Conservation (phyloP, 1,284 basidiomycete species). For the Trichosporon sp. region DNA sequence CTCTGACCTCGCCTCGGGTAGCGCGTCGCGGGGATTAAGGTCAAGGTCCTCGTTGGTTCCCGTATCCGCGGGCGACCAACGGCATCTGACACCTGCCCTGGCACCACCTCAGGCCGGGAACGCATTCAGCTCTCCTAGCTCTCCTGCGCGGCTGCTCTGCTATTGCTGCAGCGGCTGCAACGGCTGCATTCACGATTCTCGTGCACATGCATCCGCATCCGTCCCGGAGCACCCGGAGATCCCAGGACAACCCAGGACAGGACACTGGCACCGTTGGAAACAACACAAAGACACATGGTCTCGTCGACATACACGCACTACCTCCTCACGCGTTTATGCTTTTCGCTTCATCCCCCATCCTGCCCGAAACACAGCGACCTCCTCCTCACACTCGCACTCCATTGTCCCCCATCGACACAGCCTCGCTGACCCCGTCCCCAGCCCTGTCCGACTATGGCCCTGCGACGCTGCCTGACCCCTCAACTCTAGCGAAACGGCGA, state of each 20-base stretch:
- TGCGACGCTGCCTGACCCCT: neutral
- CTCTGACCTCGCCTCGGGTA: too few relatives aligned
- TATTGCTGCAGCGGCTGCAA: neutral
- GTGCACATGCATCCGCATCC: neutral
- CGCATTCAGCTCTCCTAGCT: neutral
- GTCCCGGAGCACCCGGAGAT: neutral
- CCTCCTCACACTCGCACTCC: neutral
- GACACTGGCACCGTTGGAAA: neutral
- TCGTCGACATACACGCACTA: neutral
- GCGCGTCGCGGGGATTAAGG: neutral
- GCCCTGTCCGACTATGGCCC: slow-evolving; percentile 30
- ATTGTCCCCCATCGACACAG: neutral
- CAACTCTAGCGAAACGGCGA: slow-evolving; percentile 30
- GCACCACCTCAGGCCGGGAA: too few relatives aligned
- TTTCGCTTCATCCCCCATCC: slow-evolving; percentile 10
- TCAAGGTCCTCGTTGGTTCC: neutral
- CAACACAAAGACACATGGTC: slow-evolving; percentile 4
- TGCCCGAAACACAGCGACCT: neutral
- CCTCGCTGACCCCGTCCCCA: slow-evolving; percentile 2
- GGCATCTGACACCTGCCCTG: neutral
- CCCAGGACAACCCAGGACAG: neutral
- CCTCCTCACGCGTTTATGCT: slow-evolving; percentile 5
- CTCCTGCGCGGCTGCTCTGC: too few relatives aligned
- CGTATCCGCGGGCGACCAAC: neutral
- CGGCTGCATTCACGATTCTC: neutral